These are phyloP conservation scores for Lactifluus subvellereus DNA, from an alignment of 768 basidiomycete species.

Conservation along the genomic window DNA sequence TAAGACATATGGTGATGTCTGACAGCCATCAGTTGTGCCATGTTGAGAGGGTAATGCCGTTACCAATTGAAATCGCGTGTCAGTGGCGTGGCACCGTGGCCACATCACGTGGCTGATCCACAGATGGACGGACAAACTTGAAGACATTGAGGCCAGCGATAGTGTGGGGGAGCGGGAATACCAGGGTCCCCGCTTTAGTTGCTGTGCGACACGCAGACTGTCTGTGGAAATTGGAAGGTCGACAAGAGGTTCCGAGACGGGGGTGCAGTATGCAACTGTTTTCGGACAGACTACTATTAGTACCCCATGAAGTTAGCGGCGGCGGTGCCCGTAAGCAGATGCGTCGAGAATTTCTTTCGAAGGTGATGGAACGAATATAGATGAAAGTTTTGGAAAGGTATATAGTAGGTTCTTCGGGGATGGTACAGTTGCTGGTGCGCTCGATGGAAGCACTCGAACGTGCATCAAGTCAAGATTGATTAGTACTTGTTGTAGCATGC, in stretches of 20 bases:
- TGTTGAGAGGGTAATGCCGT: not conserved
- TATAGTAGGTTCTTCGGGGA: not conserved
- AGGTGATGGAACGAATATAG: not conserved
- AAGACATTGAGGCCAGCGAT: too few relatives aligned
- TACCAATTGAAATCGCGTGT: not conserved
- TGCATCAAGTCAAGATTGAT: too few relatives aligned
- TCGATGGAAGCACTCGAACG: not conserved
- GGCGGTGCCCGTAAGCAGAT: not conserved
- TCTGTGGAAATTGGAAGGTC: not conserved
- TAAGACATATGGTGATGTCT: not conserved
- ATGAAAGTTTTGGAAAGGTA: not conserved
- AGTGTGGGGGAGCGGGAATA: not conserved
- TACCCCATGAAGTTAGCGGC: not conserved
- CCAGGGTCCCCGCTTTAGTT: too few relatives aligned
- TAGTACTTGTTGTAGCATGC: too few relatives aligned
- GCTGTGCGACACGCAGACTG: not conserved
- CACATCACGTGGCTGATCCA: not conserved
- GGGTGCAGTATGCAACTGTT: not conserved
- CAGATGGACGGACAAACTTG: too few relatives aligned
- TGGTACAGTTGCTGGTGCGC: not conserved
- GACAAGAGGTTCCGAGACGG: not conserved
- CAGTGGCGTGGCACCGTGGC: not conserved
- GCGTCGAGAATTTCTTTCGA: not conserved
- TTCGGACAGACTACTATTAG: not conserved
- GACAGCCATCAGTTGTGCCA: slow-evolving; percentile 1